phyloP scores from a whole-genome alignment of 257 asterid species.

The Mitragyna speciosa region DNA sequence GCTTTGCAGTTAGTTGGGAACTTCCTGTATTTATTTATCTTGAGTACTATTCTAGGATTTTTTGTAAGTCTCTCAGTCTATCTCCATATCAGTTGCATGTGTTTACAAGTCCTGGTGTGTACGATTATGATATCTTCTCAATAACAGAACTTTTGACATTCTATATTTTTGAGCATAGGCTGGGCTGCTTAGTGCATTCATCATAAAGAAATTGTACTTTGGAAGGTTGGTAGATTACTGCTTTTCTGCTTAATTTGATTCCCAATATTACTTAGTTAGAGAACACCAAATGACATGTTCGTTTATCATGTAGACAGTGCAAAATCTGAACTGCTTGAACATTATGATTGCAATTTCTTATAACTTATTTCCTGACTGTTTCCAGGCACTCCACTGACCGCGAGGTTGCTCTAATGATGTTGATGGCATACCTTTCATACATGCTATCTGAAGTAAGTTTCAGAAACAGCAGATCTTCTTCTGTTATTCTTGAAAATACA shows the following conservation, averaged over 20 bases:
- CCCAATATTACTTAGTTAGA: no score
- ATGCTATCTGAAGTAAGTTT: constrained; percentile 92
- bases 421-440: constrained; percentile 96
- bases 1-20: constrained; percentile 75
- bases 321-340: no score
- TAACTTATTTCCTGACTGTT: constrained; percentile 22
- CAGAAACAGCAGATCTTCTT: constrained; percentile 4
- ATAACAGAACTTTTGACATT: constrained; percentile 15
- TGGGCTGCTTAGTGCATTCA: constrained; percentile 86
- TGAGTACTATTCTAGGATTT: constrained; percentile 81
- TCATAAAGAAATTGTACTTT: constrained; percentile 86
- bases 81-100: no score
- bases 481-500: not conserved
- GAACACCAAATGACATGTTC: no score
- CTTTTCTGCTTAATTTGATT: no score
- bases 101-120: no score
- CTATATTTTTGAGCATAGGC: constrained; percentile 49
- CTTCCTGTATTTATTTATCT: constrained; percentile 67
- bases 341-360: no score
- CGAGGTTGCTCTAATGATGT: constrained; percentile 97
- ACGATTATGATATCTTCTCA: no score
- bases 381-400: constrained; percentile 98
- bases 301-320: no score
- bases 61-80: constrained; percentile 69
- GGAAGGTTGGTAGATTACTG: constrained; percentile 67